phyloP scores from a whole-genome alignment of 352 stramenopile species.

The Thalassiosira delicatula region DNA sequence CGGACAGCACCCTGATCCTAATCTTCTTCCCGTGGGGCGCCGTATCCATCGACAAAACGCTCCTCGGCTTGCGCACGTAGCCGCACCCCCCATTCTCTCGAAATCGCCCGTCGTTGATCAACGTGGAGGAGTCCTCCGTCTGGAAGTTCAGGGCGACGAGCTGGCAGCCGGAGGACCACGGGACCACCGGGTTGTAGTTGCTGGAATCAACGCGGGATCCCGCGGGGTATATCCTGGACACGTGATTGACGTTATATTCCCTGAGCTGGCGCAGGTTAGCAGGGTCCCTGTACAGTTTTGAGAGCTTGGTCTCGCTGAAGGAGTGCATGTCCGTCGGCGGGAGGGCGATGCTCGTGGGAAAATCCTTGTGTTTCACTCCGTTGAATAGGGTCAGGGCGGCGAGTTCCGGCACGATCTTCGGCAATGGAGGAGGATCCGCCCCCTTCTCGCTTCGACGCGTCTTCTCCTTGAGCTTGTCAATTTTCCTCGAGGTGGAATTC shows the following conservation, averaged over 20 bases:
- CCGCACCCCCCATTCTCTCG: conserved; percentile 82
- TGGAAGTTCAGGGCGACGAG: conserved; percentile 88
- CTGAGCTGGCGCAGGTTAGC: conserved; percentile 27
- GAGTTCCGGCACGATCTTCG: conserved; percentile 38
- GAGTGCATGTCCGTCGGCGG: conserved; percentile 49
- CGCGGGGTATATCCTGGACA: conserved; percentile 77
- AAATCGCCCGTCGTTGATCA: conserved; percentile 85
- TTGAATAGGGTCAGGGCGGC: conserved; percentile 47
- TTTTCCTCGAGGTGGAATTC: no score
- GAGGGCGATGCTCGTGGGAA: conserved; percentile 8
- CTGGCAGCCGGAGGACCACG: conserved; percentile 82
- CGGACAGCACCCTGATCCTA: conserved; percentile 51
- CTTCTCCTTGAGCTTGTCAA: no score
- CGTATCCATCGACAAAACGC: not conserved
- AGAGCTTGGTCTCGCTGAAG: conserved; percentile 45
- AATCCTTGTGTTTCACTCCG: conserved; percentile 36
- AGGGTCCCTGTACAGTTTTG: conserved; percentile 37
- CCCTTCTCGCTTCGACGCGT: no score
- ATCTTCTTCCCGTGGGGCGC: conserved; percentile 20
- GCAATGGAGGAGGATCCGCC: not conserved
- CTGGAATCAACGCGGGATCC: conserved; percentile 82
- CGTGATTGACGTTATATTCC: conserved; percentile 41
- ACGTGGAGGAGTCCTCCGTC: conserved; percentile 70
- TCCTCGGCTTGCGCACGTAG: conserved; percentile 84
- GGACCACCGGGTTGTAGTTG: conserved; percentile 83